A percentile compares a stretch with the other conserved stretches of the same genome.
Conservation (phyloP, 202 grass and related monocot genomes). For the Miscanthus sacchariflorus region DNA sequence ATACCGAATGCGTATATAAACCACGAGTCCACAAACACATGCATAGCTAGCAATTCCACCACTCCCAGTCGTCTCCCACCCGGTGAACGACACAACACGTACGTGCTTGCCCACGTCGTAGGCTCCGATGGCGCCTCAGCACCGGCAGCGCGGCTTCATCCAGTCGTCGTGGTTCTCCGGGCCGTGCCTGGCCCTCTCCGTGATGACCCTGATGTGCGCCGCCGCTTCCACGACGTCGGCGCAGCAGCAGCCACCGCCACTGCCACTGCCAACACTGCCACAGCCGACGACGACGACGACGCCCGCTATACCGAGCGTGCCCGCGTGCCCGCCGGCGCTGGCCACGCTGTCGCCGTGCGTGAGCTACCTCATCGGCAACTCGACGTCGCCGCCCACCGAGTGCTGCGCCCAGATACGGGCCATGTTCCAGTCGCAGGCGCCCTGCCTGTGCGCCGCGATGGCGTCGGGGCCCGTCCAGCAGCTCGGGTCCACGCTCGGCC, state of each 20-base stretch:
- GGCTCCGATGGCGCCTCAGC: conserved; percentile 9
- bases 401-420: conserved; percentile 58
- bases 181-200: conserved; percentile 40
- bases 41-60: neutral
- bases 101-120: neutral
- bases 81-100: neutral
- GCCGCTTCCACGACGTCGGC: conserved; percentile 43
- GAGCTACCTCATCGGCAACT: conserved; percentile 66
- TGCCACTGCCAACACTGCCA: neutral
- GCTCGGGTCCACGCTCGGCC: conserved; percentile 46
- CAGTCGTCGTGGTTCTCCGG: neutral
- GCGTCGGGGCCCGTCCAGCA: conserved; percentile 32
- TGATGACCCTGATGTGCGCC: neutral
- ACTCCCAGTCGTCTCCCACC: neutral
- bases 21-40: neutral
- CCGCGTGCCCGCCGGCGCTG: conserved; percentile 54
- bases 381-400: conserved; percentile 52
- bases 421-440: conserved; percentile 61
- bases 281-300: neutral
- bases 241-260: conserved; percentile 34
- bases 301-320: neutral
- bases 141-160: conserved; percentile 2
- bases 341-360: conserved; percentile 65
- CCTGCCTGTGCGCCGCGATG: conserved; percentile 61
- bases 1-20: conserved; percentile 6